Evolutionary conservation across 1,284 basidiomycete genomes (phyloP), one percentile per base, ranked within the genome.

Genomic region (Cutaneotrichosporon sp.): DNA sequence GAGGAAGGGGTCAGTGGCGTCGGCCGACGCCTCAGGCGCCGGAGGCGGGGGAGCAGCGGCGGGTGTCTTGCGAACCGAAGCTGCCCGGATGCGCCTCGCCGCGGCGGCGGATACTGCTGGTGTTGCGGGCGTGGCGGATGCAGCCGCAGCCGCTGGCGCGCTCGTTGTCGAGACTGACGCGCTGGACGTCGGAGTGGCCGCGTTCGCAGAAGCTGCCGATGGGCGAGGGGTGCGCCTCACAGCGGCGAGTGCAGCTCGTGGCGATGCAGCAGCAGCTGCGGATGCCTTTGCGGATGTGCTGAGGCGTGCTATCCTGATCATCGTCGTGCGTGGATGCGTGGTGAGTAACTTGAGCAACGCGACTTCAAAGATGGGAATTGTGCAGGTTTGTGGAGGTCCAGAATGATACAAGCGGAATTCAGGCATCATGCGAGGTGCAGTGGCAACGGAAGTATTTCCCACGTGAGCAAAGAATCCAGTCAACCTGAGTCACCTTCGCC

Each of bases 1-100:
- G 43, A 50, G 49, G 16, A 31, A 37, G 29, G 45, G 54, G 37
- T 55, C 54, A 25, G 34, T 43, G 20, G 37, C 42, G 20, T 47
- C 46, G 31, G 47, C 48, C 16, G 27, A 26, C 12, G 48, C 46
- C n/a, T 46, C 46, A 24, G 46, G 26, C 17, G 34, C 14, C 4
- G 46, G 27, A 4, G 29, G 14, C 6, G 37, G 27, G 5, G 39
- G 9, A 12, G 42, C 25, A 10, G 42, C 37, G 6, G 52, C 39
- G 16, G 20, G 16, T 16, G 32, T 10, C 2, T 24, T 20, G 24
- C 20, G 31, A 12, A n/a, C n/a, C n/a, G n/a, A n/a, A n/a, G 44
- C 31, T 3, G 12, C 20, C 8, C 25, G 32, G 5, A 26, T 14
- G 9, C 20, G 24, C 26, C 24, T 33, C 14, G 19, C 14, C 20